Evolutionary conservation across 2,329 filamentous ascomycete genomes (phyloP), one percentile per base, ranked within the genome.

Genomic region (Paramyrothecium roridum): DNA sequence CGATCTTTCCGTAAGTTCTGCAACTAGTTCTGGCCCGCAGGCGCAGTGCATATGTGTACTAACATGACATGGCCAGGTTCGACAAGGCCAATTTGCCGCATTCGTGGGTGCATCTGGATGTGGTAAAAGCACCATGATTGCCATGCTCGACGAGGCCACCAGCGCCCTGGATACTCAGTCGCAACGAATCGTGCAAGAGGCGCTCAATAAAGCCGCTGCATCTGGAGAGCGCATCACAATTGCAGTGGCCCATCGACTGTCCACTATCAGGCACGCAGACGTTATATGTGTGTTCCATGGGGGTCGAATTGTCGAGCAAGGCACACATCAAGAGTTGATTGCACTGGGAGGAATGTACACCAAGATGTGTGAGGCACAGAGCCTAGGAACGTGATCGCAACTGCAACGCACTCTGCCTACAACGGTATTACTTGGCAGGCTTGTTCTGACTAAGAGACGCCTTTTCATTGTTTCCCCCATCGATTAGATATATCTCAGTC

Each of bases 171-270:
- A 90, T 59, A 85, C 84, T 0, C 81, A 87, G 62, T 85, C 81
- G 1, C 87, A 90, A 66, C 81, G 80, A 58, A 73, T 86, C 1
- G 84, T 90, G 11, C 86, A 90, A 65, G 75, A 73, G 3, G 85
- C 86, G 0, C 74, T 90, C 20, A 81, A 87, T 65, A 52, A 62
- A 22, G 72, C 73, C 0, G 71, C 70, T 0, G n/a, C n/a, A n/a
- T n/a, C n/a, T n/a, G 67, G 66, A 3, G 77, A 57, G 55, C 69
- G 68, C 52, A 79, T 85, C 1, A 88, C 85, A 0, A 75, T 90
- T 11, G 84, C 85, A 3, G 85, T 90, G 2, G 86, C 87, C 2
- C 87, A 89, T 67, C 76, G 86, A 6, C 63, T 78, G 6, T 75
- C 83, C 23, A 78, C 76, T 0, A 70, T 77, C 4, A 85, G 84